Evolutionary conservation across 192 early-diverging fungal species (phyloP), one percentile per base, ranked within the genome.

Genomic region (Gryganskiella cystojenkinii): DNA sequence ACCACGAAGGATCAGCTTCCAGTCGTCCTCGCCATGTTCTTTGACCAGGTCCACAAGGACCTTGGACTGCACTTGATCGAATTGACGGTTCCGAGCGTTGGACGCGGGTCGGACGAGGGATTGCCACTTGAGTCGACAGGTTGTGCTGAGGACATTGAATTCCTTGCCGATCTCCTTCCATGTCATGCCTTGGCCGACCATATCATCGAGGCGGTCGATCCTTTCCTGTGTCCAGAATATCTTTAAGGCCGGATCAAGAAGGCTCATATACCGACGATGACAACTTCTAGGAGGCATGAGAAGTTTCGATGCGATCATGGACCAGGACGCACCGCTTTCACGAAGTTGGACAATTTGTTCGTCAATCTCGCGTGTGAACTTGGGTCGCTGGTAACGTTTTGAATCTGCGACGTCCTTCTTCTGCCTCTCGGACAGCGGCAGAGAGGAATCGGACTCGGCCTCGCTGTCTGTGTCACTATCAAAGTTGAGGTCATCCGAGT

Each of bases 291-390:
- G 50, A 0, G 74, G 66, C 19, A 68, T 9, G 2, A 54, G 66
- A 5, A 78, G 49, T 9, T 34, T 46, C 9, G 74, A 59, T 50
- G 60, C 74, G 22, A 78, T 78, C 25, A 28, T 45, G 1, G 58
- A 8, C 74, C 74, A 78, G 28, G 74, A 59, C n/a, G 30, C 10
- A 13, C 56, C 56, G 17, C 51, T 42, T 0, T 27, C 49, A 5
- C 51, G 66, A 6, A 68, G 49, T 8, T 49, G 49, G 14, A 69
- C 4, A 4, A 78, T 69, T 6, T 78, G 58, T 14, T 20, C 14
- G 20, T 78, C 74, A 0, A 69, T 35, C 59, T 78, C 66, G 17
- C 61, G 74, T 15, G 74, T 78, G 35, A 78, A 78, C 24, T 47
- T 14, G 2, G 49, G 44, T 58, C 55, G 61, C 53, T 52, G n/a